phyloP scores from a whole-genome alignment of 2,329 filamentous ascomycete genomes.

The Colletotrichum gigasporum region DNA sequence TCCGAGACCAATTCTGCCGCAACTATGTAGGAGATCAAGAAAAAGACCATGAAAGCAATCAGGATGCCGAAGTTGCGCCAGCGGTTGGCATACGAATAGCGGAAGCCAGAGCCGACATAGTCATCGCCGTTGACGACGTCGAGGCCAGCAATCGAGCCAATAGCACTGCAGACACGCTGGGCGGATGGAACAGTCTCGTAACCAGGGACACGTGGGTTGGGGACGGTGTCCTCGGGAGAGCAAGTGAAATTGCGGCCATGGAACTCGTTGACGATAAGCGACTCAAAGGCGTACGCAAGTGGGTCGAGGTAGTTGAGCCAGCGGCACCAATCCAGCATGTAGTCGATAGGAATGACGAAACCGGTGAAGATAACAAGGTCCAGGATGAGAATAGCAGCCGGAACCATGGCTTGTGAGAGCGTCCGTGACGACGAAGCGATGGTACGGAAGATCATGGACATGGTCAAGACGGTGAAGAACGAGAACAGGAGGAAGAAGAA shows the following conservation, averaged over 20 bases:
- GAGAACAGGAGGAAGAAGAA: slow-evolving; percentile 87
- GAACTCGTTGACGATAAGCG: slow-evolving; percentile 87
- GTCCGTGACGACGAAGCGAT: slow-evolving; percentile 82
- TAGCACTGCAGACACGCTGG: slow-evolving; percentile 65
- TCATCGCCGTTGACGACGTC: slow-evolving; percentile 63
- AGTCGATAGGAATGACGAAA: slow-evolving; percentile 70
- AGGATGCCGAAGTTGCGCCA: slow-evolving; percentile 81
- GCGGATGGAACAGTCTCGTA: slow-evolving; percentile 46
- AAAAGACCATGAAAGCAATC: slow-evolving; percentile 70
- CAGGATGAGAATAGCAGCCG: slow-evolving; percentile 69
- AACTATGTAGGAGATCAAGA: slow-evolving; percentile 69
- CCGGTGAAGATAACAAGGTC: slow-evolving; percentile 76
- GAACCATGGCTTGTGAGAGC: slow-evolving; percentile 70
- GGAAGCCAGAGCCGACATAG: slow-evolving; percentile 64
- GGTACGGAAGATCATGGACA: slow-evolving; percentile 88
- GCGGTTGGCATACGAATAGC: slow-evolving; percentile 66
- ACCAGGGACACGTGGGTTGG: slow-evolving; percentile 37
- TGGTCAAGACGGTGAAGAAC: slow-evolving; percentile 76
- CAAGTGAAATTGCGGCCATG: slow-evolving; percentile 68
- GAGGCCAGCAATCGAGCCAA: slow-evolving; percentile 66
- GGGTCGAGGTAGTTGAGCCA: slow-evolving; percentile 89
- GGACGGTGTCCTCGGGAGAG: slow-evolving; percentile 50
- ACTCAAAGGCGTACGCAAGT: slow-evolving; percentile 82
- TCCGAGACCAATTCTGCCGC: slow-evolving; percentile 72
- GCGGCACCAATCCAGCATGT: slow-evolving; percentile 83